A percentile compares a stretch with the other conserved stretches of the same genome.
Evolutionary conservation across 495 filamentous ascomycete genomes (phyloP).

Genomic region (Penicillium odoratum): DNA sequence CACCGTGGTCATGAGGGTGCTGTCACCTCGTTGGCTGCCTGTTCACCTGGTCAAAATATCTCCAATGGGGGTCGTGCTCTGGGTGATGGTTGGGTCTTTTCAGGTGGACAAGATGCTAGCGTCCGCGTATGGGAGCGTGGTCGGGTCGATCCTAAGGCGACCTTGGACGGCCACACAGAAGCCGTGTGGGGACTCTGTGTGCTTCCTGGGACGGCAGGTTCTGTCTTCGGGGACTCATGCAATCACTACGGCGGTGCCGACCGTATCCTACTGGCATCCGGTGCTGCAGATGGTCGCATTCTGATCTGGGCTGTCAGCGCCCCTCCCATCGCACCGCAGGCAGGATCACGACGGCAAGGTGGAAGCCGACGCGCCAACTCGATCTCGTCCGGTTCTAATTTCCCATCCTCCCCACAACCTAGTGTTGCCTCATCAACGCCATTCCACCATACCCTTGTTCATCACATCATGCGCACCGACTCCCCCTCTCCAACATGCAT

Average conservation of each 20-base stretch:
- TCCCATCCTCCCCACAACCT: conserved; percentile 87
- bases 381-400: conserved; percentile 86
- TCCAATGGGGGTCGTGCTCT: conserved; percentile 80
- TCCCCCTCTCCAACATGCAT: conserved; percentile 88
- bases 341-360: conserved; percentile 63
- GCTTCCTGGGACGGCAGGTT: conserved; percentile 77
- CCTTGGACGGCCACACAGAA: conserved; percentile 90
- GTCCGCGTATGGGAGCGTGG: conserved; percentile 94
- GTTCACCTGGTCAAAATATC: conserved; percentile 79
- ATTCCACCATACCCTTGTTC: conserved; percentile 71
- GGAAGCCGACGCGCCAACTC: conserved; percentile 85
- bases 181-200: conserved; percentile 95
- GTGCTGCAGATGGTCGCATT: conserved; percentile 86
- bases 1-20: conserved; percentile 89
- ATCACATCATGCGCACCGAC: conserved; percentile 72
- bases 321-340: conserved; percentile 83
- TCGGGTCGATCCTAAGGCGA: conserved; percentile 91
- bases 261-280: conserved; percentile 85
- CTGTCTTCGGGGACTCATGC: conserved; percentile 70
- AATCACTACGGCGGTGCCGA: conserved; percentile 73
- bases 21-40: conserved; percentile 85
- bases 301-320: conserved; percentile 93
- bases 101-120: conserved; percentile 90
- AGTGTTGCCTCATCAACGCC: conserved; percentile 70
- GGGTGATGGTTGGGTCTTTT: conserved; percentile 97